Percentiles rank a stretch among this genome's conserved stretches.
Conservation (phyloP, 2,329 filamentous ascomycete species). For the Scopulariopsis brevicaulis region DNA sequence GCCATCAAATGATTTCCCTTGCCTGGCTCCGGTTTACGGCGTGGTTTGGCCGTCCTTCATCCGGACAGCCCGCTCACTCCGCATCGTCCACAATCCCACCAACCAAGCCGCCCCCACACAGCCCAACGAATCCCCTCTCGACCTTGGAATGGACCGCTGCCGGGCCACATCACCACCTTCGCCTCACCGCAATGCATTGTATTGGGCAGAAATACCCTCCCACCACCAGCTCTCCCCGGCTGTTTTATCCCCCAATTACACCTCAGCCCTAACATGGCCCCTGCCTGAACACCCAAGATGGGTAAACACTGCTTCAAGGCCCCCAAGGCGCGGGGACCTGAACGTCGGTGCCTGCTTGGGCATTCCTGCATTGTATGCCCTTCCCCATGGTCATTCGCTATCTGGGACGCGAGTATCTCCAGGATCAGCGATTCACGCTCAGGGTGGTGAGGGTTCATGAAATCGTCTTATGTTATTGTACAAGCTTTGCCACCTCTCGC, state of each 20-base stretch:
- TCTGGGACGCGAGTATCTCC: background rate
- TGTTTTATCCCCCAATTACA: background rate
- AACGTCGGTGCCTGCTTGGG: background rate
- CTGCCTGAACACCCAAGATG: background rate
- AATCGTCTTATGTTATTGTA: background rate
- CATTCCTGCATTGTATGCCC: background rate
- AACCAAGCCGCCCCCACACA: background rate
- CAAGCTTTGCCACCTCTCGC: background rate
- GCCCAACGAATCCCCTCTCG: background rate
- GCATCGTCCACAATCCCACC: background rate
- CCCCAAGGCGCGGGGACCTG: background rate
- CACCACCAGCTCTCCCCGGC: background rate
- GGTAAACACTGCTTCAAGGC: background rate
- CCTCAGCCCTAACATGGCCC: background rate
- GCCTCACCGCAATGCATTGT: background rate
- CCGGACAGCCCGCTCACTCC: background rate
- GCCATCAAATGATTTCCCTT: background rate
- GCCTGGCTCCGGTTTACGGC: background rate
- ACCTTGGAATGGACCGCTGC: background rate
- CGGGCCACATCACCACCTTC: background rate
- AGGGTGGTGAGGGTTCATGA: background rate
- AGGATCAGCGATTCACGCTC: background rate
- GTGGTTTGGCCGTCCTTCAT: background rate
- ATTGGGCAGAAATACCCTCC: background rate
- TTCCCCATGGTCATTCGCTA: background rate